phyloP scores from a whole-genome alignment of 2,329 filamentous ascomycete species.

The Penicillium sclerotiorum region DNA sequence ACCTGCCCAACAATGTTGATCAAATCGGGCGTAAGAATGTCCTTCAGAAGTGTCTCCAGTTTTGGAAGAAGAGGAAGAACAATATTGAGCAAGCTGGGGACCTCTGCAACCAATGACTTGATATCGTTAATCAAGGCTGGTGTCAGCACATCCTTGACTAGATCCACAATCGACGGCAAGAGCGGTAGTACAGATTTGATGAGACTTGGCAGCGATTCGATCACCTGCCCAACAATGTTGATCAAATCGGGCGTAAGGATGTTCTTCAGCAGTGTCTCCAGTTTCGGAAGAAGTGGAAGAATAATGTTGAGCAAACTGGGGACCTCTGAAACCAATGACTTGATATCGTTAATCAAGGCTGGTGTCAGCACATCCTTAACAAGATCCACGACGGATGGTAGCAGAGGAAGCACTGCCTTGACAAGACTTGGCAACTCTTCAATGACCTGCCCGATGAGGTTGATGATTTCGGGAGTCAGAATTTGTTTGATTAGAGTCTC shows the following conservation, averaged over 20 bases:
- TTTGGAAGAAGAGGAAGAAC: neutral
- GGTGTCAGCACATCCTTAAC: neutral
- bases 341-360: neutral
- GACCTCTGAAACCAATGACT: neutral
- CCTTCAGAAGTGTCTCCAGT: neutral
- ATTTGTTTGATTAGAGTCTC: neutral
- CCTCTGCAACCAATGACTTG: neutral
- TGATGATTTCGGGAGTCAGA: neutral
- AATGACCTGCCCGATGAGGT: no score
- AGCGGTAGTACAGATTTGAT: no score
- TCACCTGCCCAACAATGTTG: no score
- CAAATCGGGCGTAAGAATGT: neutral
- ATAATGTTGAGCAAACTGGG: neutral
- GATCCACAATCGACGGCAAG: no score
- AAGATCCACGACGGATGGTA: neutral
- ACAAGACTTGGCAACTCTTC: no score
- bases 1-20: neutral
- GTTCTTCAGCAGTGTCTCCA: no score
- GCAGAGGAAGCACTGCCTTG: no score
- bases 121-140: neutral
- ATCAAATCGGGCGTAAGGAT: no score
- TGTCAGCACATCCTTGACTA: neutral
- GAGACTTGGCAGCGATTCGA: no score
- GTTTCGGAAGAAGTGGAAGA: neutral
- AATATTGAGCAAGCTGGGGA: neutral